Evolutionary conservation across 2,329 filamentous ascomycete species (phyloP).

Genomic region (Calonectria hawksworthii): DNA sequence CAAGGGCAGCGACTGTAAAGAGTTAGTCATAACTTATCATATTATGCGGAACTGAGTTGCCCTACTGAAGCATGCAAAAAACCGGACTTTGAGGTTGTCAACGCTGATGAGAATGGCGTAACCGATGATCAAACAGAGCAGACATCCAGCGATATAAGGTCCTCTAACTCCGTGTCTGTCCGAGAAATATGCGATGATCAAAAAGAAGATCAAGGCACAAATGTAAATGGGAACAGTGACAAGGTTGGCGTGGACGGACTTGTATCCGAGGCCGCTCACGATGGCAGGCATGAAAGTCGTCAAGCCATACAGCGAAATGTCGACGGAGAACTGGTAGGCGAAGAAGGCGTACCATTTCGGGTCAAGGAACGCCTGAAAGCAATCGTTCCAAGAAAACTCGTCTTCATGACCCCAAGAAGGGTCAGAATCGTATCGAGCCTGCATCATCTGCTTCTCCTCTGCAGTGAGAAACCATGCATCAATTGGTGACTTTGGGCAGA

Average conservation of each 20-base stretch:
- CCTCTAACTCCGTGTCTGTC: conserved; percentile 42
- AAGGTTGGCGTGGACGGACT: conserved; percentile 48
- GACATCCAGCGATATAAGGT: conserved; percentile 39
- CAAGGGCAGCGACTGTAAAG: conserved; percentile 33
- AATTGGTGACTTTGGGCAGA: conserved; percentile 45
- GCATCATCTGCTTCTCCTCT: conserved; percentile 41
- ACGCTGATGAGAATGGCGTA: conserved; percentile 46
- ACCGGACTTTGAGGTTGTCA: conserved; percentile 46
- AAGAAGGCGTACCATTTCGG: conserved; percentile 51
- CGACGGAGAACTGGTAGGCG: conserved; percentile 46
- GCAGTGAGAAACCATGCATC: conserved; percentile 45
- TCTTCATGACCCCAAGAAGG: conserved; percentile 27
- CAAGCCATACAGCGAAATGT: conserved; percentile 47
- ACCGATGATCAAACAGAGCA: conserved; percentile 46
- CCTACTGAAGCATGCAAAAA: conserved; percentile 35
- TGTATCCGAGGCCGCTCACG: conserved; percentile 49
- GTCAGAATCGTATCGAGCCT: conserved; percentile 31
- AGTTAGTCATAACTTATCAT: neutral
- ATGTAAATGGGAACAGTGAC: conserved; percentile 45
- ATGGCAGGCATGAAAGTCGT: conserved; percentile 48
- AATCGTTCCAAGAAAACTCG: conserved; percentile 34
- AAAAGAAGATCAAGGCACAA: conserved; percentile 40
- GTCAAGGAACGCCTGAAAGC: conserved; percentile 39
- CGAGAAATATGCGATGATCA: conserved; percentile 43
- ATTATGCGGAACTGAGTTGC: neutral